Base-by-base conservation (phyloP, 768 basidiomycete genomes). In the Astraeus odoratus region DNA sequence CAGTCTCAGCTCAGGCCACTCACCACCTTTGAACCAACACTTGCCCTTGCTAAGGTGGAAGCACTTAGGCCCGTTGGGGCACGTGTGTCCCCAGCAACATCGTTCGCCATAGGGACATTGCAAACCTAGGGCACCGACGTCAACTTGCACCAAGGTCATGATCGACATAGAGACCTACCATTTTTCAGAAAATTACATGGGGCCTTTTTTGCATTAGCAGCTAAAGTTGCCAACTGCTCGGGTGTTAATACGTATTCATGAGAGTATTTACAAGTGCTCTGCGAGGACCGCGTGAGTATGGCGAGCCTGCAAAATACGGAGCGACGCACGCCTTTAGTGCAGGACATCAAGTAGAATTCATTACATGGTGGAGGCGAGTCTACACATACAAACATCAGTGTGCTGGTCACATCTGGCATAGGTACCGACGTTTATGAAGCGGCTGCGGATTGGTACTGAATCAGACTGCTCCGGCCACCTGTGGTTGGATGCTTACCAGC, bases 311-410 rank as follows among this genome's bases (percentile, higher is more conserved):
- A 26, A 45, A 16, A 23, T 23, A 20, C 5, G 24, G 5, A 8
- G 4, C 23, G 29, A 60, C 73, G 51, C 55, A 79, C 81, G 66
- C 83, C 84, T 71, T 87, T 87, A 44, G 83, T 83, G 67, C 87
- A 89, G 33, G 73, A 73, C 81, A 88, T 86, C 54, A 89, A 66
- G 63, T 90, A 90, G 57, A 80, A 76, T 64, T 89, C 86, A 55
- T 89, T 90, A 69, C 87, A 89, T 9, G 87, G 87, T 12, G 87
- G 86, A 26, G 87, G 87, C 48, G 74, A 77, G 66, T 89, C 87
- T 89, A 61, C 38, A 43, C 36, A 48, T 39, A 29, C 34, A 42
- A 26, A 19, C 5, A 52, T 52, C 34, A 51, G 41, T n/a, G 30
- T 44, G 40, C 6, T 3, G 42, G 22, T 41, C 13, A 33, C 16